Conservation (phyloP, 2,329 filamentous ascomycete genomes). For the Blastomyces emzantsi region DNA sequence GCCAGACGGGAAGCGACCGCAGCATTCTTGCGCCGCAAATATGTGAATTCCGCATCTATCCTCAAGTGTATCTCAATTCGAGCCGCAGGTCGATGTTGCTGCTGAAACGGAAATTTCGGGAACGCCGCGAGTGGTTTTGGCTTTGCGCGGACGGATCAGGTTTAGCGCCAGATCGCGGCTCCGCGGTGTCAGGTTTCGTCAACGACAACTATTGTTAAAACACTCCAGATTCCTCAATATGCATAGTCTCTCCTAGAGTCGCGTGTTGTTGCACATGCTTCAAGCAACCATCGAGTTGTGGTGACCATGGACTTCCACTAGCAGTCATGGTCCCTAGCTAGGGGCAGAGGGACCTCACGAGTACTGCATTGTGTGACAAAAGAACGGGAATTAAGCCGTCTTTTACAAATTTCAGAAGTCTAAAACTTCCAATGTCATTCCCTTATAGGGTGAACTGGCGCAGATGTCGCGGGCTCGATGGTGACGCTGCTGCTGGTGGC, state of each 20-base stretch:
- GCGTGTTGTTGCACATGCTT: neutral
- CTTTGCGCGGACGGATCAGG: neutral
- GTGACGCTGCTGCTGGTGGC: constrained; percentile 1
- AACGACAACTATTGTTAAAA: neutral
- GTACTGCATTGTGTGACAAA: neutral
- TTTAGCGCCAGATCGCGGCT: neutral
- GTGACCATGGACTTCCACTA: neutral
- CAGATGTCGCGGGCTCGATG: neutral
- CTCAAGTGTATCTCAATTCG: no score
- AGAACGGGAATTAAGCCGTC: neutral
- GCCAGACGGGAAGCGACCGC: neutral
- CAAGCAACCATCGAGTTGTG: neutral
- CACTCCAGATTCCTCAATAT: neutral
- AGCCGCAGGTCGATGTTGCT: no score
- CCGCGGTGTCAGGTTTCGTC: neutral
- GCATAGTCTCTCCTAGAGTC: neutral
- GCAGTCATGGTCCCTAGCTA: neutral
- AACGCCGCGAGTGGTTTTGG: neutral
- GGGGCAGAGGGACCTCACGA: neutral
- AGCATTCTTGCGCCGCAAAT: neutral
- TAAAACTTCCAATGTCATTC: neutral
- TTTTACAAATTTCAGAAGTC: neutral
- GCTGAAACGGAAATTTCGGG: no score
- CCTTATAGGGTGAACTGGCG: constrained; percentile 3
- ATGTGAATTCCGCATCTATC: neutral